Base-by-base conservation (phyloP, 306 rosid species). In the Abrus precatorius region DNA sequence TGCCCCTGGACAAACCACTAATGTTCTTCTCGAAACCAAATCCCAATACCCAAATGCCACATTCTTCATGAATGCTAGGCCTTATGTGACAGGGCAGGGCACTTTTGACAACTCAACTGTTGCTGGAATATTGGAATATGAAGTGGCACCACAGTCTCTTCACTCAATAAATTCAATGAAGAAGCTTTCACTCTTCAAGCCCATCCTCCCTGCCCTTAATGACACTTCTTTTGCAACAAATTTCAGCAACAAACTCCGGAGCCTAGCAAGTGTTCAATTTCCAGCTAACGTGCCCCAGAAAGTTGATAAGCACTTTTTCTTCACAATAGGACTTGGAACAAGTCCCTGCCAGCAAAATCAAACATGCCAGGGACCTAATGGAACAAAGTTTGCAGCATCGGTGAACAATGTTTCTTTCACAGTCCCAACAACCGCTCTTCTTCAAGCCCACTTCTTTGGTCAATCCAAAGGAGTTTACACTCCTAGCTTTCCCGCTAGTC, bases 81-180 rank as follows among this genome's bases (percentile, higher is more conserved):
- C 94, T 3, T 89, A 84, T 55, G 91, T 14, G 0, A 85, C 94
- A 1, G 90, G 91, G 52, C 83, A 13, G 3, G 97, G 89, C 41
- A 90, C 97, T 9, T 89, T 92, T 32, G 97, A 92, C 83, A 92
- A 89, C 77, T 87, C 97, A 49, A 92, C 89, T 5, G 88, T 92
- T 49, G 92, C 91, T 7, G 95, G 84, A 1, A 80, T 89, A 13
- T 27, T 92, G 3, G 88, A 92, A 75, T 92, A 90, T 13, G 77
- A 86, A 84, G 29, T n/a, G 5, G 84, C 82, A 10, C 50, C 74
- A 20, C 55, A 52, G 12, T 6, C 60, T 50, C 53, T 78, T 13
- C 76, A 74, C 9, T 81, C 88, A 80, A 33, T 33, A 9, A 78
- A 44, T 34, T 55, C 84, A 10, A 9, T 80, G 6, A 84, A 85